These are phyloP conservation scores for Intubia oerlemansii DNA, from an alignment of 2,329 filamentous ascomycete species.

Conservation along the genomic window DNA sequence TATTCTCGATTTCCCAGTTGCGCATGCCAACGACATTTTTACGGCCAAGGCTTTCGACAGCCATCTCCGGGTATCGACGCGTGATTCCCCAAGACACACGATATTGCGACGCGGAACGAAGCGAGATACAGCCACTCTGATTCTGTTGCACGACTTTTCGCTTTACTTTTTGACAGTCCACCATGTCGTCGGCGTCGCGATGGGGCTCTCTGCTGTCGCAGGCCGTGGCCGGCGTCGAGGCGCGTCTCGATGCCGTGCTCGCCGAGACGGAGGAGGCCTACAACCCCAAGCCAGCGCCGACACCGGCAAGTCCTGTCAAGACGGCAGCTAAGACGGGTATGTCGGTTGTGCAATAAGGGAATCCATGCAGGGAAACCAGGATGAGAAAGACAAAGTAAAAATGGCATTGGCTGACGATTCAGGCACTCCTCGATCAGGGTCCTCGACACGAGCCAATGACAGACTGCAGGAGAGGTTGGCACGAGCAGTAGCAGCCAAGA, in stretches of 20 bases:
- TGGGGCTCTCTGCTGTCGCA: constrained; percentile 72
- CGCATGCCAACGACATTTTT: too few relatives aligned
- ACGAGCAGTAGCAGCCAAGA: constrained; percentile 62
- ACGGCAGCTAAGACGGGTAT: constrained; percentile 13
- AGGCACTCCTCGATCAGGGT: constrained; percentile 48
- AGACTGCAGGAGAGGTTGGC: constrained; percentile 77
- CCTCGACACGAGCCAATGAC: constrained; percentile 45
- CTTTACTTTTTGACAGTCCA: too few relatives aligned
- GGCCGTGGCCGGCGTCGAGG: constrained; percentile 85
- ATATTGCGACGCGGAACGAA: too few relatives aligned
- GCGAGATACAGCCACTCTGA: too few relatives aligned
- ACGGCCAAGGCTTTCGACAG: too few relatives aligned
- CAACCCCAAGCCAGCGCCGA: constrained; percentile 9
- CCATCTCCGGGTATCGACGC: too few relatives aligned
- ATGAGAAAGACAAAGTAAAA: too few relatives aligned
- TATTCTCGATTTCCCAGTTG: too few relatives aligned
- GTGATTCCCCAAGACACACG: too few relatives aligned
- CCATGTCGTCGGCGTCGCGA: constrained; percentile 22
- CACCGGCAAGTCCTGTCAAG: constrained; percentile 11
- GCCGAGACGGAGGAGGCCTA: constrained; percentile 46
- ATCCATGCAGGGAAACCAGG: too few relatives aligned
- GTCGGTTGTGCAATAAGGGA: constrained; percentile 1
- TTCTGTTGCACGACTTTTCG: too few relatives aligned
- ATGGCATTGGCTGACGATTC: too few relatives aligned
- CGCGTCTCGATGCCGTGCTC: constrained; percentile 75